Base-by-base conservation (phyloP, 1,284 basidiomycete genomes). In the Clitocybe nebularis region DNA sequence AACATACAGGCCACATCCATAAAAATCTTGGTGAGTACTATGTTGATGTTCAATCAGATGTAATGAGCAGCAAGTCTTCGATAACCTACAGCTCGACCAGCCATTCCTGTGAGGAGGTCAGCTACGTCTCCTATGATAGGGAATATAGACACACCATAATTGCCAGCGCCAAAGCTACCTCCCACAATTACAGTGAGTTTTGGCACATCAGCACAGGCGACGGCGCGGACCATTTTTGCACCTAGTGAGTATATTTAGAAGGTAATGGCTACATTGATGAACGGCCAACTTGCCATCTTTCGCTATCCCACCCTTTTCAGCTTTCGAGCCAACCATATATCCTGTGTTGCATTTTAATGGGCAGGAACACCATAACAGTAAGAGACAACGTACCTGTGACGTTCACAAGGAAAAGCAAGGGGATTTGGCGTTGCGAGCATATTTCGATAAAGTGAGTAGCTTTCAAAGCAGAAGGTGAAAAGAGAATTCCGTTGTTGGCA, bases 161-260 rank as follows among this genome's bases (percentile, higher is more conserved):
- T 96, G 7, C 93, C 93, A 10, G 93, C 93, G 36, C 92, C 92
- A 60, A 93, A 96, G 59, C 88, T 93, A 39, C 93, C 93, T 26
- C 94, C 94, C n/a, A 96, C 86, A 39, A 96, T 74, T 29, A 97
- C 87, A 0, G 93, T 96, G 48, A 95, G 74, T 66, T 97, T 97
- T 19, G 94, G 93, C 9, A 96, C 93, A 53, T 94, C 84, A 34
- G 92, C 89, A 59, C 90, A 92, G 0, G 94, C 93, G 7, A 97
- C 94, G 0, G 93, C 93, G 43, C 93, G 81, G 46, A 97, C 93
- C 91, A 97, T 95, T 75, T 97, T 97, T 11, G 93, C 93, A 21
- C 72, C 67, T 70, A 23, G 17, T 19, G 26, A 30, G 14, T 17
- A 10, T 43, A 1, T n/a, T 16, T 7, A 13, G 11, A 5, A 36